Evolutionary conservation across 345 rosid genomes (phyloP).

Genomic region (Dovyalis caffra): DNA sequence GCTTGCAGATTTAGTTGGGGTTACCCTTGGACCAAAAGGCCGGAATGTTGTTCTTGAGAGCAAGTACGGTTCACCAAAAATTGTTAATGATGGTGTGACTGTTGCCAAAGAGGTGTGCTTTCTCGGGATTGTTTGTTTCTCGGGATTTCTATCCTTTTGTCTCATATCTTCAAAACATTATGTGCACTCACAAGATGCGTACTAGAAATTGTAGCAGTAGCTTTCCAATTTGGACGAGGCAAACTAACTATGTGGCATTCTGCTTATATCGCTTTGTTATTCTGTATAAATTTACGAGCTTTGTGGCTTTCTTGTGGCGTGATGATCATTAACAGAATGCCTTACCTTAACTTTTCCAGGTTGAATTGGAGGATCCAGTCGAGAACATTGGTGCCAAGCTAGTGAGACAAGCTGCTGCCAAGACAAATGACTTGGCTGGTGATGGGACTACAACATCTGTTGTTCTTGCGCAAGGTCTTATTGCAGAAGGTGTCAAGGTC

Average conservation of each 20-base stretch:
- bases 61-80: slow-evolving; percentile 97
- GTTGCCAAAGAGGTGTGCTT: slow-evolving; percentile 87
- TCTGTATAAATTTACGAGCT: background rate
- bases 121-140: background rate
- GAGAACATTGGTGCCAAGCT: slow-evolving; percentile 98
- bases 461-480: slow-evolving; percentile 96
- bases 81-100: slow-evolving; percentile 96
- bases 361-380: slow-evolving; percentile 95
- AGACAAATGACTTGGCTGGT: slow-evolving; percentile 98
- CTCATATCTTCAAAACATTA: background rate
- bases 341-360: slow-evolving; percentile 38
- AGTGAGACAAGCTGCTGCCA: slow-evolving; percentile 97
- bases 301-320: background rate
- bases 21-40: slow-evolving; percentile 95
- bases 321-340: background rate
- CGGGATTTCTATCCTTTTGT: background rate
- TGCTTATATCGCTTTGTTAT: background rate
- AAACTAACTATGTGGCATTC: background rate
- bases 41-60: slow-evolving; percentile 98
- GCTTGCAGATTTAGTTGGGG: slow-evolving; percentile 97
- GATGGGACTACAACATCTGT: slow-evolving; percentile 98
- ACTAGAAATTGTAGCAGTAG: background rate
- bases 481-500: slow-evolving; percentile 97
- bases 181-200: background rate
- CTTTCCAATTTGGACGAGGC: background rate